These are phyloP conservation scores for Neopestalotiopsis sp. DNA, from an alignment of 2,329 filamentous ascomycete species.

Conservation along the genomic window DNA sequence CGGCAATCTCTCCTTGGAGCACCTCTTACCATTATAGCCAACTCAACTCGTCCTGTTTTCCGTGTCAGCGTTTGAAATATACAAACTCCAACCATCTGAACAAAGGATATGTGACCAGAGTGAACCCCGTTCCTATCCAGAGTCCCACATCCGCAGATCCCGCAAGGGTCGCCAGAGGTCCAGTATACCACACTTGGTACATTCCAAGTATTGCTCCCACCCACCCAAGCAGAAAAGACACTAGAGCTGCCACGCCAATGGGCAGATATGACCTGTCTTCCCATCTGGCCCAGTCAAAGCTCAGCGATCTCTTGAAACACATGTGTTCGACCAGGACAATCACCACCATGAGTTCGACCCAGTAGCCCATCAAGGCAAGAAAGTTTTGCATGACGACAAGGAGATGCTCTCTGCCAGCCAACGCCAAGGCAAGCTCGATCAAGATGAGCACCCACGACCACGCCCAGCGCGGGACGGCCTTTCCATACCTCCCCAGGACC, in stretches of 20 bases:
- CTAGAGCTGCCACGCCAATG: slow-evolving; percentile 64
- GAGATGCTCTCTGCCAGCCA: slow-evolving; percentile 65
- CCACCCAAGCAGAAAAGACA: slow-evolving; percentile 70
- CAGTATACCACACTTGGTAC: slow-evolving; percentile 74
- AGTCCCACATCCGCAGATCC: slow-evolving; percentile 23
- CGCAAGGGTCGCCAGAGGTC: slow-evolving; percentile 50
- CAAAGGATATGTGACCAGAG: slow-evolving; percentile 16
- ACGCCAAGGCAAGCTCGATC: slow-evolving; percentile 61
- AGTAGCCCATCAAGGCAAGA: slow-evolving; percentile 74
- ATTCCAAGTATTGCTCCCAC: slow-evolving; percentile 69
- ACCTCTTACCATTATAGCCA: too few species aligned
- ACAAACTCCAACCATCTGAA: slow-evolving; percentile 20
- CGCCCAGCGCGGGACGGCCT: slow-evolving; percentile 64
- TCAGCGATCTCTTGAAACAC: slow-evolving; percentile 59
- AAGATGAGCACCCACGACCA: slow-evolving; percentile 69
- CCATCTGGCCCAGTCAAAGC: slow-evolving; percentile 68
- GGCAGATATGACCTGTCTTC: slow-evolving; percentile 64
- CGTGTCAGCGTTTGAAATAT: slow-evolving; percentile 19
- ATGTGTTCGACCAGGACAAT: slow-evolving; percentile 68
- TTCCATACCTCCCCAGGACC: slow-evolving; percentile 64
- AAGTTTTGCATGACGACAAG: slow-evolving; percentile 73
- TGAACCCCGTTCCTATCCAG: slow-evolving; percentile 12
- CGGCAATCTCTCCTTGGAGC: not conserved
- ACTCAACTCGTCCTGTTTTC: not conserved
- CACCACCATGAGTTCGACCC: slow-evolving; percentile 50